phyloP scores from a whole-genome alignment of 306 rosid genomes.

The Citrullus mucosospermus region DNA sequence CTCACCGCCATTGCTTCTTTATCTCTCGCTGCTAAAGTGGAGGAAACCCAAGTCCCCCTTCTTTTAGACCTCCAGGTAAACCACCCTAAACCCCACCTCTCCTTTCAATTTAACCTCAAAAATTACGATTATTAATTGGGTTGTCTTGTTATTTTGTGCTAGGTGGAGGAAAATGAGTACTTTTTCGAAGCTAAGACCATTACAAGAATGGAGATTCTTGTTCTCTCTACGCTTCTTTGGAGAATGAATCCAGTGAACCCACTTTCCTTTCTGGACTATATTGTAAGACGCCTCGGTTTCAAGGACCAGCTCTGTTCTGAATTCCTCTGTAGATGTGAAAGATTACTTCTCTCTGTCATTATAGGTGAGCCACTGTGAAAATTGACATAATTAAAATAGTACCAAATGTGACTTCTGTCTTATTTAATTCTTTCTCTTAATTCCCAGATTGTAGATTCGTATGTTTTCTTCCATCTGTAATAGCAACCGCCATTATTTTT shows the following conservation, averaged over 20 bases:
- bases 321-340: slow-evolving; percentile 44
- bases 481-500: slow-evolving; percentile 72
- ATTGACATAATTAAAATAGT: not conserved
- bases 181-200: slow-evolving; percentile 68
- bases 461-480: slow-evolving; percentile 58
- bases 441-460: slow-evolving; percentile 55
- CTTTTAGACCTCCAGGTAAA: slow-evolving; percentile 61
- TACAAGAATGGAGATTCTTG: slow-evolving; percentile 73
- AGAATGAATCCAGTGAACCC: slow-evolving; percentile 83
- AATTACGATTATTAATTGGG: not conserved
- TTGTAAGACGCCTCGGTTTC: slow-evolving; percentile 50
- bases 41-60: slow-evolving; percentile 80
- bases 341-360: slow-evolving; percentile 37
- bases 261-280: slow-evolving; percentile 58
- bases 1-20: slow-evolving; percentile 72
- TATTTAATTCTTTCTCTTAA: not conserved
- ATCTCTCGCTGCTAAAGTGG: slow-evolving; percentile 82
- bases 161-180: slow-evolving; percentile 62
- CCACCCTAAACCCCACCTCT: not conserved
- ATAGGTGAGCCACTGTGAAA: slow-evolving; percentile 26
- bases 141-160: not conserved
- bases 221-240: slow-evolving; percentile 84
- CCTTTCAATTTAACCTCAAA: not conserved
- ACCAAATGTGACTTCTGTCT: not conserved
- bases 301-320: slow-evolving; percentile 55